Percentiles rank a stretch among this genome's conserved stretches.
Conservation (phyloP, 2,329 filamentous ascomycete species). For the Atkinsonella texensis region DNA sequence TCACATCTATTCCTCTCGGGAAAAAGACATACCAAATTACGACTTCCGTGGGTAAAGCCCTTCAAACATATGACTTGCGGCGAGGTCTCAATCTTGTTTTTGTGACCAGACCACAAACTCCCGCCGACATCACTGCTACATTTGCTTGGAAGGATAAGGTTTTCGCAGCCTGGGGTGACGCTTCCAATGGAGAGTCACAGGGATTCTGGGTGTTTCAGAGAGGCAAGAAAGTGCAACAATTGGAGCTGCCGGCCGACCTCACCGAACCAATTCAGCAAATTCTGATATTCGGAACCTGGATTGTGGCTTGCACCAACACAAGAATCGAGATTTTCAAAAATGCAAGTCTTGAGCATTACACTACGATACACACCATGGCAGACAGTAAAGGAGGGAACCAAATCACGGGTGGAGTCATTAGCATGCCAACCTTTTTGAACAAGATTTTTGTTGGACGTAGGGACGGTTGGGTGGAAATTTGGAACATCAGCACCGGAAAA, state of each 20-base stretch:
- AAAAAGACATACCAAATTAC: constrained; percentile 97
- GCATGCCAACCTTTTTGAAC: constrained; percentile 90
- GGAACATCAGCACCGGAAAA: constrained; percentile 90
- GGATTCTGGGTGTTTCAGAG: constrained; percentile 89
- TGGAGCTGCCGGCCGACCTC: constrained; percentile 54
- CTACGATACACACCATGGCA: constrained; percentile 56
- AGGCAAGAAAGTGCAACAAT: constrained; percentile 69
- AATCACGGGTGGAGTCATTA: constrained; percentile 69
- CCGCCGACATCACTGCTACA: constrained; percentile 73
- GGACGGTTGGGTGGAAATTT: constrained; percentile 89
- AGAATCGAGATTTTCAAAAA: constrained; percentile 86
- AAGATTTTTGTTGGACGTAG: constrained; percentile 83
- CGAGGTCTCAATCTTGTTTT: constrained; percentile 87
- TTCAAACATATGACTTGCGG: constrained; percentile 93
- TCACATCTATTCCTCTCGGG: constrained; percentile 77
- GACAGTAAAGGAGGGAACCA: constrained; percentile 47
- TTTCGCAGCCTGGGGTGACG: constrained; percentile 78
- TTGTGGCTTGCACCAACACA: constrained; percentile 65
- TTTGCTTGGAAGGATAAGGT: constrained; percentile 77
- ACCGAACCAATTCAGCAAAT: constrained; percentile 65
- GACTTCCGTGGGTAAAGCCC: constrained; percentile 76
- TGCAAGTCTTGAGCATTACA: constrained; percentile 75
- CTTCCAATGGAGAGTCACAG: constrained; percentile 35
- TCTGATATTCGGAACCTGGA: constrained; percentile 80
- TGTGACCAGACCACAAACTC: constrained; percentile 82